A percentile compares a stretch with the other conserved stretches of the same genome.
These are phyloP conservation scores for Candida qinlingensis DNA, from an alignment of 805 yeast species.

Conservation along the genomic window DNA sequence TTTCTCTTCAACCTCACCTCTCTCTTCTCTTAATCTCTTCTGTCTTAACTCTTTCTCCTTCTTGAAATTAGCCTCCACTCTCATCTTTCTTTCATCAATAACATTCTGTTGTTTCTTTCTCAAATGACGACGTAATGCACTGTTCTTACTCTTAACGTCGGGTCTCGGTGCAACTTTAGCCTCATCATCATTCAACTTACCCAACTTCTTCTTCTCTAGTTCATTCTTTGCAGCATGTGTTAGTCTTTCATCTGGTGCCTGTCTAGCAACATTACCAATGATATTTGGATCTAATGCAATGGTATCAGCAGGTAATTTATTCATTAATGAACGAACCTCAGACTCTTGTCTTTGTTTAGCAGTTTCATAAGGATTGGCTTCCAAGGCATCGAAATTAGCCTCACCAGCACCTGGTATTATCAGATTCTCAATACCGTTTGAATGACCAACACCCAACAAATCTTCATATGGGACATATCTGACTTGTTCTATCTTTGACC, in stretches of 20 bases:
- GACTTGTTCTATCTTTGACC: constrained; percentile 62
- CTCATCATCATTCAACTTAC: constrained; percentile 34
- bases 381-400: constrained; percentile 93
- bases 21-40: constrained; percentile 38
- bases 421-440: constrained; percentile 71
- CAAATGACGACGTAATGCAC: constrained; percentile 72
- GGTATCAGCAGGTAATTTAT: constrained; percentile 89
- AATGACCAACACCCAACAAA: constrained; percentile 86
- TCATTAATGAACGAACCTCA: constrained; percentile 80
- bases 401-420: constrained; percentile 97
- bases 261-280: constrained; percentile 78
- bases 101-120: constrained; percentile 83
- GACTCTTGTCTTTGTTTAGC: constrained; percentile 89
- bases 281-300: constrained; percentile 84
- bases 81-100: constrained; percentile 75
- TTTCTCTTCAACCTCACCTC: constrained; percentile 46
- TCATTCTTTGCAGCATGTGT: constrained; percentile 53
- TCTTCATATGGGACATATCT: constrained; percentile 93
- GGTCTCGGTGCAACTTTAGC: constrained; percentile 46
- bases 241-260: constrained; percentile 58
- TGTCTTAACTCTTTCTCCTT: constrained; percentile 69
- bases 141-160: constrained; percentile 71
- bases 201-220: constrained; percentile 25
- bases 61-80: constrained; percentile 68
- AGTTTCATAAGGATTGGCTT: constrained; percentile 87